Conservation (phyloP, 352 stramenopile species). For the Bremia lactucae region DNA sequence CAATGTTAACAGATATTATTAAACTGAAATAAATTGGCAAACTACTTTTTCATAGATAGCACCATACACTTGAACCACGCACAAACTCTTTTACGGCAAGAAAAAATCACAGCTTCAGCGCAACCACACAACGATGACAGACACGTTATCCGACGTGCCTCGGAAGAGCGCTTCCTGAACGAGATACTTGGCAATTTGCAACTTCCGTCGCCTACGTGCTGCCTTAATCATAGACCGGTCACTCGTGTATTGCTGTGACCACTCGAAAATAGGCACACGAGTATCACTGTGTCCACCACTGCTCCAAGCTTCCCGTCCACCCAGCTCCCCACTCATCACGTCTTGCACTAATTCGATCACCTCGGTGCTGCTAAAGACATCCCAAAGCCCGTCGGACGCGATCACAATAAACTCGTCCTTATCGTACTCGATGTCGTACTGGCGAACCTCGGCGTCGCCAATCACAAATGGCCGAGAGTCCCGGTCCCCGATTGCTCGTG, state of each 20-base stretch:
- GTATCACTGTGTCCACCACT: conserved; percentile 74
- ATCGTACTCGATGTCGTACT: conserved; percentile 61
- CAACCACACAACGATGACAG: conserved; percentile 87
- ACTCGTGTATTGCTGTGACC: conserved; percentile 85
- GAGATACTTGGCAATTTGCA: conserved; percentile 88
- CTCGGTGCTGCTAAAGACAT: conserved; percentile 88
- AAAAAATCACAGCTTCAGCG: conserved; percentile 17
- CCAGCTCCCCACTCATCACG: conserved; percentile 75
- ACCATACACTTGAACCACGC: no score
- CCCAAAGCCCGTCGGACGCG: conserved; percentile 89
- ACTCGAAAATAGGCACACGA: conserved; percentile 81
- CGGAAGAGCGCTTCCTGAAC: conserved; percentile 85
- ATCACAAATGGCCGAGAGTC: conserved; percentile 81
- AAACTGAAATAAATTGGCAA: no score
- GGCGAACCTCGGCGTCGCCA: conserved; percentile 69
- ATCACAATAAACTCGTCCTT: conserved; percentile 90
- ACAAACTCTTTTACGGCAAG: background rate
- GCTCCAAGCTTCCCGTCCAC: conserved; percentile 69
- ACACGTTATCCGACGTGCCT: conserved; percentile 87
- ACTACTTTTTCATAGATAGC: no score
- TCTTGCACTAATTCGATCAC: conserved; percentile 87
- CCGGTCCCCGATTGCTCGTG: conserved; percentile 84
- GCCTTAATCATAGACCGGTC: conserved; percentile 87
- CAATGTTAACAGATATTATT: no score
- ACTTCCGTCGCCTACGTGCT: conserved; percentile 73